Evolutionary conservation across 768 basidiomycete species (phyloP).

Genomic region (Rhizopogon rudus): DNA sequence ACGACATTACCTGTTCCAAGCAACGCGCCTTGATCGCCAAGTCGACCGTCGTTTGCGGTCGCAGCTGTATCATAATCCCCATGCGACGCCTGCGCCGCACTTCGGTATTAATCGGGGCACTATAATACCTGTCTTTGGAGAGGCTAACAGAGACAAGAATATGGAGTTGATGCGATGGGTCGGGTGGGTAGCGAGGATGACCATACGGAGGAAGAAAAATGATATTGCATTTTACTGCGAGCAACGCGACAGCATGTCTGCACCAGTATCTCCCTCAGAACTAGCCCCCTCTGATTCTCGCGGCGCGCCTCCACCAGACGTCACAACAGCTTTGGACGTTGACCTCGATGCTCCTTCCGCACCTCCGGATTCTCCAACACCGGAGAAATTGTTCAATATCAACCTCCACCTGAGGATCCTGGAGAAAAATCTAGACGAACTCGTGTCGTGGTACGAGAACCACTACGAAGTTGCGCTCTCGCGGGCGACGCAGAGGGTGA

Average conservation of each 20-base stretch:
- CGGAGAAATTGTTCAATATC: constrained; percentile 38
- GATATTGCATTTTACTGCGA: constrained; percentile 40
- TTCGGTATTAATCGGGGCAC: constrained; percentile 52
- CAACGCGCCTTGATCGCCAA: constrained; percentile 39
- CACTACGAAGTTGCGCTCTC: constrained; percentile 38
- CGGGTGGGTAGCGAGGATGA: constrained; percentile 36
- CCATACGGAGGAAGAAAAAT: constrained; percentile 44
- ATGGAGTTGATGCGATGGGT: constrained; percentile 60
- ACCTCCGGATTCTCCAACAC: constrained; percentile 13
- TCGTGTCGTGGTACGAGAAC: constrained; percentile 37
- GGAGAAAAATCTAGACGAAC: constrained; percentile 45
- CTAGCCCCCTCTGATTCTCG: not conserved
- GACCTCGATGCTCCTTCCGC: constrained; percentile 24
- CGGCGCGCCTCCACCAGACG: constrained; percentile 15
- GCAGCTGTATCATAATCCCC: constrained; percentile 24
- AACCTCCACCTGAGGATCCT: constrained; percentile 54
- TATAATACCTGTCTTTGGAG: constrained; percentile 52
- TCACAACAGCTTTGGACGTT: constrained; percentile 8
- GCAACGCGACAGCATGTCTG: constrained; percentile 16
- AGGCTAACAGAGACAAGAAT: constrained; percentile 55
- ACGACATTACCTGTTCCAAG: constrained; percentile 62
- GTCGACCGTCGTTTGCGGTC: constrained; percentile 29
- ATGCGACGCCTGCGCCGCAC: constrained; percentile 40
- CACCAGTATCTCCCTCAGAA: constrained; percentile 13
- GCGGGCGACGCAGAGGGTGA: constrained; percentile 56